These are phyloP conservation scores for Clathrus columnatus DNA, from an alignment of 768 basidiomycete species.

Conservation along the genomic window DNA sequence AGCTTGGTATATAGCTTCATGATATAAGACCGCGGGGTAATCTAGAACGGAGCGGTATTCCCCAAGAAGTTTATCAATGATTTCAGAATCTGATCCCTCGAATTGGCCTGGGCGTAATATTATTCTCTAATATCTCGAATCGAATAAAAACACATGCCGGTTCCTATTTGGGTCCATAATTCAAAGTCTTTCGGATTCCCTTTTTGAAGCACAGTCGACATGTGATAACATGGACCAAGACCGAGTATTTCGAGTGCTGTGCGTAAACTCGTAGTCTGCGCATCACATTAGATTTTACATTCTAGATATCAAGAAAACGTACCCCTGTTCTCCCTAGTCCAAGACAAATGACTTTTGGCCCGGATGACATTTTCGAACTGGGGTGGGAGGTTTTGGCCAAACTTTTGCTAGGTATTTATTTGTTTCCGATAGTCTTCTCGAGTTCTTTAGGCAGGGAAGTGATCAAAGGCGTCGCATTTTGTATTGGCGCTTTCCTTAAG, in stretches of 20 bases:
- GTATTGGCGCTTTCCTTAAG: too few species aligned
- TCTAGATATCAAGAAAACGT: background rate
- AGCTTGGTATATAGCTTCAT: background rate
- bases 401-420: too few species aligned
- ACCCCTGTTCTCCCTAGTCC: background rate
- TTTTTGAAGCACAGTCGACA: background rate
- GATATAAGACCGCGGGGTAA: background rate
- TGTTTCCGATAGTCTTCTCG: too few species aligned
- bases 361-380: too few species aligned
- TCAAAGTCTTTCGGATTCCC: background rate
- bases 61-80: background rate
- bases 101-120: too few species aligned
- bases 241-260: background rate
- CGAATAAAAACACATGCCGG: background rate
- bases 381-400: too few species aligned
- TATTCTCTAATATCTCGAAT: too few species aligned
- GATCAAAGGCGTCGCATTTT: too few species aligned
- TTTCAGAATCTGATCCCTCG: too few species aligned
- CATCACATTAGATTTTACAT: background rate
- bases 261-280: background rate
- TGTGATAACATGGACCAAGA: slow-evolving; percentile 1
- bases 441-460: too few species aligned
- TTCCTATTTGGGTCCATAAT: background rate
- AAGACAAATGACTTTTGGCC: background rate
- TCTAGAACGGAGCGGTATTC: background rate